These are phyloP conservation scores for Ilyonectria mors-panacis DNA, from an alignment of 2,329 filamentous ascomycete genomes.

Conservation along the genomic window DNA sequence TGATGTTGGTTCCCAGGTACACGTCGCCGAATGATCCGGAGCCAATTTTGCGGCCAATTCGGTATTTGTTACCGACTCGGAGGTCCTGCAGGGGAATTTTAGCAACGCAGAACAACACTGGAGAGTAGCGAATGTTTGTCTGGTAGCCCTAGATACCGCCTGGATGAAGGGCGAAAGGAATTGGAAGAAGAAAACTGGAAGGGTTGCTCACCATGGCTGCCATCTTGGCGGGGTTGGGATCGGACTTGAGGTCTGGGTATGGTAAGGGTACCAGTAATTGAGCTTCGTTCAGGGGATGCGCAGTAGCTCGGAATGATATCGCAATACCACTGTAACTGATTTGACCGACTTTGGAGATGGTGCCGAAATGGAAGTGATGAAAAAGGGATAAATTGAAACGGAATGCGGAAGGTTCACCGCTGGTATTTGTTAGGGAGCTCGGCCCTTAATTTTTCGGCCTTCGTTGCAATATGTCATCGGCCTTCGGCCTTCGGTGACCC, in stretches of 20 bases:
- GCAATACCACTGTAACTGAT: neutral
- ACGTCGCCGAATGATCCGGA: constrained; percentile 98
- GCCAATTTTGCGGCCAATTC: constrained; percentile 98
- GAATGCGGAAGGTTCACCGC: neutral
- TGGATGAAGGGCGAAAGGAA: neutral
- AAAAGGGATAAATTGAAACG: neutral
- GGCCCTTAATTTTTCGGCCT: constrained; percentile 8
- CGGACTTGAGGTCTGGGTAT: neutral
- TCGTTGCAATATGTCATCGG: constrained; percentile 12
- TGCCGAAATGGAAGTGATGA: neutral
- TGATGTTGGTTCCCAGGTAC: constrained; percentile 99
- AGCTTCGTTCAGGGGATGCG: neutral
- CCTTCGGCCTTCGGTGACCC: constrained; percentile 20
- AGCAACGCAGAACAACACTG: constrained; percentile 24
- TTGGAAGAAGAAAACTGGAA: neutral
- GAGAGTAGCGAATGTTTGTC: constrained; percentile 1
- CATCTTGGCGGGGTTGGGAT: constrained; percentile 55
- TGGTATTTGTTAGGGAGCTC: neutral
- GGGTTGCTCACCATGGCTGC: constrained; percentile 65
- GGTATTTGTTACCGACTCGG: constrained; percentile 99
- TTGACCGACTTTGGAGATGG: neutral
- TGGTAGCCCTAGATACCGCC: neutral
- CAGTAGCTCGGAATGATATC: neutral
- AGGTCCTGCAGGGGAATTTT: constrained; percentile 79
- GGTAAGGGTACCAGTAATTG: neutral